Conservation (phyloP, 768 basidiomycete genomes). For the Boletus tylopilopsis region DNA sequence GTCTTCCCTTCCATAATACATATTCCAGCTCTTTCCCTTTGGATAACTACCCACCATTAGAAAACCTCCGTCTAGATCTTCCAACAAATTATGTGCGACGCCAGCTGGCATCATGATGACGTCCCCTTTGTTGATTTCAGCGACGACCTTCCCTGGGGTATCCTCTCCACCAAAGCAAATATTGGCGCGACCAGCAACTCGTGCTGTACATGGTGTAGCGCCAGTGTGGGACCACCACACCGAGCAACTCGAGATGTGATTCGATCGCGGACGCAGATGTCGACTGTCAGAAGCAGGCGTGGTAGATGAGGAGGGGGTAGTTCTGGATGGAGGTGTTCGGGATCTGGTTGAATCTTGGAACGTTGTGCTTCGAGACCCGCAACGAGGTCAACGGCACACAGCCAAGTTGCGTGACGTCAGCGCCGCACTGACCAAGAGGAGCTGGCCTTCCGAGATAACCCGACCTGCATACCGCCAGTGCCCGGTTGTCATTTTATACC, state of each 20-base stretch:
- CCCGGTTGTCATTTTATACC: neutral
- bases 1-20: conserved; percentile 7
- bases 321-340: conserved; percentile 36
- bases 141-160: conserved; percentile 31
- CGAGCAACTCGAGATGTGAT: conserved; percentile 31
- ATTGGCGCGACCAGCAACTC: conserved; percentile 28
- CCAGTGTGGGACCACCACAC: conserved; percentile 38
- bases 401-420: conserved; percentile 6
- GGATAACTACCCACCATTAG: conserved; percentile 43
- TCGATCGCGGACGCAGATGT: conserved; percentile 28
- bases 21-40: conserved; percentile 34
- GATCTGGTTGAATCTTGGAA: conserved; percentile 31
- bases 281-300: conserved; percentile 25
- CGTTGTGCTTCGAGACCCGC: conserved; percentile 29
- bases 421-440: neutral
- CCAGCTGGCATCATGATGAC: conserved; percentile 41
- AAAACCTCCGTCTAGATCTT: conserved; percentile 21
- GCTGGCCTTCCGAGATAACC: conserved; percentile 15
- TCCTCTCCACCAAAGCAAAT: conserved; percentile 40
- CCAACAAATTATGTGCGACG: conserved; percentile 18
- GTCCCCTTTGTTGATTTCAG: conserved; percentile 35
- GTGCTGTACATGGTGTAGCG: conserved; percentile 39
- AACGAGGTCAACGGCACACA: conserved; percentile 20
- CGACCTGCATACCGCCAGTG: neutral
- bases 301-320: conserved; percentile 38